phyloP scores from a whole-genome alignment of 345 rosid genomes.

The Moricandia arvensis region DNA sequence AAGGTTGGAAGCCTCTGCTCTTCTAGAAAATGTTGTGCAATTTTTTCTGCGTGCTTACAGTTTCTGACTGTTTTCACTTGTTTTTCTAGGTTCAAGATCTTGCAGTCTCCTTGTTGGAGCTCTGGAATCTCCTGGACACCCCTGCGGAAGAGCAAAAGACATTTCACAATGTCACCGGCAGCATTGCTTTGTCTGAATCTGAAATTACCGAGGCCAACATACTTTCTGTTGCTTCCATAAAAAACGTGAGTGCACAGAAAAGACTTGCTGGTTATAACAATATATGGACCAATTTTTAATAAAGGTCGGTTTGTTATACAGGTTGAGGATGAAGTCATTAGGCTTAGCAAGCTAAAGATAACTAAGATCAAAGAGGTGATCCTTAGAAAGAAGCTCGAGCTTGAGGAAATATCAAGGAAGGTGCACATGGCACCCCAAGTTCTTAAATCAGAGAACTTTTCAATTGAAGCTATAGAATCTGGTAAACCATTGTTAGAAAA shows the following conservation, averaged over 20 bases:
- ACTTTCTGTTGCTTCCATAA: conserved; percentile 55
- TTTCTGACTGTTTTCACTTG: conserved; percentile 15
- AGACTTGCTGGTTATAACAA: not conserved
- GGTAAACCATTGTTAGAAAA: conserved; percentile 38
- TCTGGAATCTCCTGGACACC: conserved; percentile 71
- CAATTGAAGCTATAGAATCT: conserved; percentile 51
- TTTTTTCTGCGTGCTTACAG: not conserved
- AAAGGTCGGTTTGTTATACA: conserved; percentile 19
- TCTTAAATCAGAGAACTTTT: conserved; percentile 35
- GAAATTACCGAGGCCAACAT: conserved; percentile 54
- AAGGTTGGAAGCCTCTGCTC: conserved; percentile 44
- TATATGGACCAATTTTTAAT: not conserved
- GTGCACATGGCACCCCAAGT: conserved; percentile 57
- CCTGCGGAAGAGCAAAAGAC: conserved; percentile 57
- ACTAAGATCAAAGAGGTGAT: conserved; percentile 67
- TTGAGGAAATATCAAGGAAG: conserved; percentile 67
- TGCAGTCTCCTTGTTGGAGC: conserved; percentile 58
- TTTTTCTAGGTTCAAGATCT: conserved; percentile 55
- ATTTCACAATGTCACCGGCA: conserved; percentile 54
- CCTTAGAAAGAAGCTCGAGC: conserved; percentile 61
- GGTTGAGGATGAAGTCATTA: conserved; percentile 67
- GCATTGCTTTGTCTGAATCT: conserved; percentile 51
- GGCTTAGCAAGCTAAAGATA: conserved; percentile 58
- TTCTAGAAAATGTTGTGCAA: not conserved
- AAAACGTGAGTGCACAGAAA: conserved; percentile 44